These are phyloP conservation scores for Neurospora sp. DNA, from an alignment of 495 filamentous ascomycete species.

Conservation along the genomic window DNA sequence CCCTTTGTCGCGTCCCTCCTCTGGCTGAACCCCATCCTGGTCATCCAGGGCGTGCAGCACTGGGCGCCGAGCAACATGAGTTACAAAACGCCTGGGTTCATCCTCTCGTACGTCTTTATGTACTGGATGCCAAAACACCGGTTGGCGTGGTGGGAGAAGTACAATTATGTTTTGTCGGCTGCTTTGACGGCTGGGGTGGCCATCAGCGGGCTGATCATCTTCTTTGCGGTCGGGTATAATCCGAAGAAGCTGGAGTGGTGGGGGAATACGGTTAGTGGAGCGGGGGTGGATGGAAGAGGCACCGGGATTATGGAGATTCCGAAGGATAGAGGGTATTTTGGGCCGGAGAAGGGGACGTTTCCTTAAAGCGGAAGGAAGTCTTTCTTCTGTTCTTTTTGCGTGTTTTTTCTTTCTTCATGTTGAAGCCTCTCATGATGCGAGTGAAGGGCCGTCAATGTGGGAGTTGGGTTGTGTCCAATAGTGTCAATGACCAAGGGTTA, in stretches of 20 bases:
- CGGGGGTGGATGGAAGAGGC: conserved; percentile 21
- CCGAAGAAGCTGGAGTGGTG: conserved; percentile 49
- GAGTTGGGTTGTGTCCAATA: too few relatives aligned
- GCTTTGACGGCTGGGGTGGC: conserved; percentile 25
- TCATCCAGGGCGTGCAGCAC: conserved; percentile 24
- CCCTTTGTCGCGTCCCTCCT: conserved; percentile 17
- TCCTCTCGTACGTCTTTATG: conserved; percentile 23
- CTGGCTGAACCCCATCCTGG: conserved; percentile 22
- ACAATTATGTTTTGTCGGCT: conserved; percentile 41
- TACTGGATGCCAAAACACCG: conserved; percentile 16
- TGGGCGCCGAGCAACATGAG: conserved; percentile 24
- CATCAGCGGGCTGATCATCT: conserved; percentile 37
- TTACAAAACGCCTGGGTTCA: conserved; percentile 24
- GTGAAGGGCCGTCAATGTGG: not conserved
- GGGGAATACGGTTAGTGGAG: conserved; percentile 40
- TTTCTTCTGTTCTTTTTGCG: too few relatives aligned
- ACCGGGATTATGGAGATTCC: conserved; percentile 20
- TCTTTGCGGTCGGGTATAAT: conserved; percentile 47
- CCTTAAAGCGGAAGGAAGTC: conserved; percentile 4
- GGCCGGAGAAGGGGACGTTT: conserved; percentile 26
- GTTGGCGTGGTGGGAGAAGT: conserved; percentile 35
- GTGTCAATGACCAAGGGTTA: not conserved
- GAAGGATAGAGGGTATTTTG: conserved; percentile 24
- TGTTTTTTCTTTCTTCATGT: too few relatives aligned
- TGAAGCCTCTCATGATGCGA: too few relatives aligned